Conservation (phyloP, 108 stramenopile species). For the Fistulifera solaris region DNA sequence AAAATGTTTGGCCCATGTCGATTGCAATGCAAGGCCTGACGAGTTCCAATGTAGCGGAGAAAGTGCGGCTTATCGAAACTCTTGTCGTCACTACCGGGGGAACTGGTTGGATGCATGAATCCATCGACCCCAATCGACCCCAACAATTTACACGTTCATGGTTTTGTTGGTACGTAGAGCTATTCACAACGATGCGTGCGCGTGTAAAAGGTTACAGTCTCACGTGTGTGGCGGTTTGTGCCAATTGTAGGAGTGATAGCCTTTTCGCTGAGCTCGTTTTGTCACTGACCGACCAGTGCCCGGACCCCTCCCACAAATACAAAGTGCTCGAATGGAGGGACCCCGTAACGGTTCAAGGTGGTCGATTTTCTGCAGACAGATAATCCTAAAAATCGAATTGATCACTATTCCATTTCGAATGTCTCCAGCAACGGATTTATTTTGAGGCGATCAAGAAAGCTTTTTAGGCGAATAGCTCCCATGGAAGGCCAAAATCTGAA, state of each 20-base stretch:
- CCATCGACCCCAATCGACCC: constrained; percentile 29
- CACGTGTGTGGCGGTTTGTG: no score
- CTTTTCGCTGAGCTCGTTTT: constrained; percentile 60
- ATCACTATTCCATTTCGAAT: no score
- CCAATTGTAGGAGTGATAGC: constrained; percentile 20
- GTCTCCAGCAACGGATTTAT: no score
- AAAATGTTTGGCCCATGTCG: constrained; percentile 68
- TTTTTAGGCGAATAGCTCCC: constrained; percentile 59
- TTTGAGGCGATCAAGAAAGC: constrained; percentile 60
- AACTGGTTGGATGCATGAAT: constrained; percentile 52
- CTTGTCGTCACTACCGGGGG: constrained; percentile 32
- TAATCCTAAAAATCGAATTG: no score
- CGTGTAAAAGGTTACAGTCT: no score
- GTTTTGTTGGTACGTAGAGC: constrained; percentile 43
- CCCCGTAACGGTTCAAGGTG: neutral
- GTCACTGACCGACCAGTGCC: constrained; percentile 3
- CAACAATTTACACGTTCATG: constrained; percentile 41
- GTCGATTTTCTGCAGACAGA: constrained; percentile 1
- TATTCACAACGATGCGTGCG: no score
- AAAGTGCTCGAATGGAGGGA: constrained; percentile 6
- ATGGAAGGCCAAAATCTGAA: constrained; percentile 66
- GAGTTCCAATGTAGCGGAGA: constrained; percentile 15
- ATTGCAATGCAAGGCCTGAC: constrained; percentile 46
- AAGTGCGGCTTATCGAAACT: constrained; percentile 21
- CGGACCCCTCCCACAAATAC: constrained; percentile 1